These are phyloP conservation scores for Kwoniella newhampshirensis DNA, from an alignment of 768 basidiomycete species.

Conservation along the genomic window DNA sequence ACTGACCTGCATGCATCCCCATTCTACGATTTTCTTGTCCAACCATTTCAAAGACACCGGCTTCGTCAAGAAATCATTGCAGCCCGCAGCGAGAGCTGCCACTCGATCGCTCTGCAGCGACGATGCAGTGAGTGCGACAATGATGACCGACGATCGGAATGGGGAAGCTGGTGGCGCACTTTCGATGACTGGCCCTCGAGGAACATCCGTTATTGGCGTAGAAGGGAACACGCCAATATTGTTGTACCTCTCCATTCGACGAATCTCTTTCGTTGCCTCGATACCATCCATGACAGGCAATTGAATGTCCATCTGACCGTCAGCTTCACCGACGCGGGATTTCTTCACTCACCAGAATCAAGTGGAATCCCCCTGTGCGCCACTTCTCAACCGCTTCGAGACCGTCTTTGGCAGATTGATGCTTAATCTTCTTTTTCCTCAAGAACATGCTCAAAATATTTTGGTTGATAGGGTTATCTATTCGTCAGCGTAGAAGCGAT, in stretches of 20 bases:
- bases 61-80: constrained; percentile 98
- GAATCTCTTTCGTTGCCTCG: constrained; percentile 92
- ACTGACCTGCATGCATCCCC: constrained; percentile 78
- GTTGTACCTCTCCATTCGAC: constrained; percentile 72
- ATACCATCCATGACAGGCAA: constrained; percentile 99
- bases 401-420: constrained; percentile 90
- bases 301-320: constrained; percentile 93
- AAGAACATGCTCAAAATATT: constrained; percentile 96
- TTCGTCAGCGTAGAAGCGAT: constrained; percentile 9
- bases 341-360: constrained; percentile 73
- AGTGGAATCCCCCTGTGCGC: constrained; percentile 86
- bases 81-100: constrained; percentile 94
- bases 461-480: constrained; percentile 98
- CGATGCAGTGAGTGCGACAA: constrained; percentile 97
- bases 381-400: constrained; percentile 94
- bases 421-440: constrained; percentile 93
- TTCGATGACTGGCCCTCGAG: constrained; percentile 24
- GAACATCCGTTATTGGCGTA: constrained; percentile 64
- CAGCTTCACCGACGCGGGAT: background rate
- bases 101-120: constrained; percentile 93
- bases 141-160: constrained; percentile 91
- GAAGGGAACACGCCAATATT: constrained; percentile 68
- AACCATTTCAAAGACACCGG: constrained; percentile 94
- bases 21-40: constrained; percentile 97
- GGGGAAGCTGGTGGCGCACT: constrained; percentile 55